phyloP scores from a whole-genome alignment of 2,329 filamentous ascomycete genomes.

The Dothideomycetidae sp. region DNA sequence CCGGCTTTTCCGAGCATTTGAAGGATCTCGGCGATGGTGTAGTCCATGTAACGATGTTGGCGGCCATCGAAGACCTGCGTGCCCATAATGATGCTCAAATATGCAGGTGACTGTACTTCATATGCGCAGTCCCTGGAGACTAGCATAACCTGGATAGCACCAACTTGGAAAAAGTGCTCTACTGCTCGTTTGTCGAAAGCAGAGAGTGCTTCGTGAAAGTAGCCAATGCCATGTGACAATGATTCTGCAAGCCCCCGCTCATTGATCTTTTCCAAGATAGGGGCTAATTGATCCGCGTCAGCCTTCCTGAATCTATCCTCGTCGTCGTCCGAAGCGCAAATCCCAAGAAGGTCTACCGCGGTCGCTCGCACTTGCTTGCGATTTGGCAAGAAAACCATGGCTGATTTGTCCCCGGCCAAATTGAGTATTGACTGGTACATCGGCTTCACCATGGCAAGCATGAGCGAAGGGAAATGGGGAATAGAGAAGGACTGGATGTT shows the following conservation, averaged over 20 bases:
- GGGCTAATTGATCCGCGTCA: slow-evolving; percentile 64
- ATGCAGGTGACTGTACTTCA: slow-evolving; percentile 78
- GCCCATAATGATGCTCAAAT: slow-evolving; percentile 90
- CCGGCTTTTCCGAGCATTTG: slow-evolving; percentile 97
- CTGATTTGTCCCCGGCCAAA: slow-evolving; percentile 69
- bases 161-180: slow-evolving; percentile 76
- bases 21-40: slow-evolving; percentile 80
- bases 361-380: slow-evolving; percentile 85
- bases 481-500: slow-evolving; percentile 93
- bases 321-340: slow-evolving; percentile 74
- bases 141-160: slow-evolving; percentile 74
- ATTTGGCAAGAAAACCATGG: slow-evolving; percentile 81
- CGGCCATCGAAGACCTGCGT: slow-evolving; percentile 95
- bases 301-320: slow-evolving; percentile 89
- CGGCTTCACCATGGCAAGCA: slow-evolving; percentile 96
- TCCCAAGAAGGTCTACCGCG: slow-evolving; percentile 73
- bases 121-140: slow-evolving; percentile 85
- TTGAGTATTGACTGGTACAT: slow-evolving; percentile 80
- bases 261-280: slow-evolving; percentile 68
- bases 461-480: slow-evolving; percentile 91
- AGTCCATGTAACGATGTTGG: slow-evolving; percentile 94
- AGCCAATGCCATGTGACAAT: slow-evolving; percentile 84
- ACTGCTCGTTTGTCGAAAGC: slow-evolving; percentile 85
- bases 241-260: slow-evolving; percentile 81
- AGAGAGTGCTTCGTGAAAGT: slow-evolving; percentile 90